Evolutionary conservation across 2,329 filamentous ascomycete species (phyloP).

Genomic region (Ophiostoma ulmi): DNA sequence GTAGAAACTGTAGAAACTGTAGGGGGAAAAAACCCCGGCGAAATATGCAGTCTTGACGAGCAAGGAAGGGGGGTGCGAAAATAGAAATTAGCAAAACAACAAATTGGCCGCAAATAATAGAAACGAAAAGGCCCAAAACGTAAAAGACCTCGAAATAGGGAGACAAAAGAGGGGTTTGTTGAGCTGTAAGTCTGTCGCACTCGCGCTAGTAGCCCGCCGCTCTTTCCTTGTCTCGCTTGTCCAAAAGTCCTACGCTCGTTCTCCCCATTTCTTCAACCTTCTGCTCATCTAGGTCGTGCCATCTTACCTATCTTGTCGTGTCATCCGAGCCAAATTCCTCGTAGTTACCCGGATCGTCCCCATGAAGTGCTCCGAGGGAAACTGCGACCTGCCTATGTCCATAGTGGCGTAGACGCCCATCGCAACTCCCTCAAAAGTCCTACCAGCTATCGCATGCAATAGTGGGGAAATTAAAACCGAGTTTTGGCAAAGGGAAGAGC

Average conservation of each 20-base stretch:
- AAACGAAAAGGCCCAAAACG: not conserved
- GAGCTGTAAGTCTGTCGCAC: slow-evolving; percentile 15
- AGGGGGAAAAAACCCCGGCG: not conserved
- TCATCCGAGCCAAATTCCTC: slow-evolving; percentile 14
- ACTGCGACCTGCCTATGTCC: slow-evolving; percentile 4
- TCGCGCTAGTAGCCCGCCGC: slow-evolving; percentile 22
- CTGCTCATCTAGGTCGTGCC: slow-evolving; percentile 6
- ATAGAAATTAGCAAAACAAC: not conserved
- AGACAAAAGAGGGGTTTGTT: slow-evolving; percentile 20
- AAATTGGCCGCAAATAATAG: not conserved
- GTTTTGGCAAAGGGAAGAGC: slow-evolving; percentile 3
- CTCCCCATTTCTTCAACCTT: slow-evolving; percentile 10
- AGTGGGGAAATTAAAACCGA: slow-evolving; percentile 1
- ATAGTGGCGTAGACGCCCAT: not conserved
- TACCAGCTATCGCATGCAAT: slow-evolving; percentile 6
- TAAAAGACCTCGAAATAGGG: slow-evolving; percentile 10
- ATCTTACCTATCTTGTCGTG: slow-evolving; percentile 14
- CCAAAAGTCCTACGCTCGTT: slow-evolving; percentile 23
- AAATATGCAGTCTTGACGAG: not conserved
- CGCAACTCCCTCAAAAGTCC: slow-evolving; percentile 16
- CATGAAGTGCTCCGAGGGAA: slow-evolving; percentile 20
- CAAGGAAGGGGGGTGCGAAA: not conserved
- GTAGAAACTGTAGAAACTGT: not conserved
- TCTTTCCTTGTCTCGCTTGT: slow-evolving; percentile 17
- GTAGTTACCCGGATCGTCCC: slow-evolving; percentile 20